These are phyloP conservation scores for Acacia confusa DNA, from an alignment of 306 rosid genomes.

Conservation along the genomic window DNA sequence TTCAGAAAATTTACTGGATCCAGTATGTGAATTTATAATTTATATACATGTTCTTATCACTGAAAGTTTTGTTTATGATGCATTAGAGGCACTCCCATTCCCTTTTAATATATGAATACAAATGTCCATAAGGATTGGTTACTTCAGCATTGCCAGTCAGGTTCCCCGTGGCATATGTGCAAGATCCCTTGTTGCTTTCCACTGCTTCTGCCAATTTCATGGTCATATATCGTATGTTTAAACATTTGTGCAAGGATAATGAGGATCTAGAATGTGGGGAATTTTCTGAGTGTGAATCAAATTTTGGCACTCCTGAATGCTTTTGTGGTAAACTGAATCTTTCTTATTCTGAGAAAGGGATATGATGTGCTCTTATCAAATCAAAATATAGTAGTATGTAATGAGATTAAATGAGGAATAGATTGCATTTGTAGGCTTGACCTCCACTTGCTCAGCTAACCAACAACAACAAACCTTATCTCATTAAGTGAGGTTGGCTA, in stretches of 20 bases:
- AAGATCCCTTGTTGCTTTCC: not conserved
- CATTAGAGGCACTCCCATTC: not conserved
- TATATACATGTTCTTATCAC: not conserved
- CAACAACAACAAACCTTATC: not conserved
- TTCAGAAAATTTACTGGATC: constrained; percentile 6
- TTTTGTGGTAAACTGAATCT: constrained; percentile 14
- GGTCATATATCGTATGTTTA: not conserved
- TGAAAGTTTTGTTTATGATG: not conserved
- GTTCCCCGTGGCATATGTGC: too few relatives aligned
- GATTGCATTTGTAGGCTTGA: constrained; percentile 20
- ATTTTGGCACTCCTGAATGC: not conserved
- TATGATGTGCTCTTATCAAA: constrained; percentile 12
- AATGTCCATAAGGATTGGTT: not conserved
- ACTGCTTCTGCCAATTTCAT: not conserved
- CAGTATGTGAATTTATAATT: not conserved
- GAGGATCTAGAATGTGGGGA: constrained; percentile 17
- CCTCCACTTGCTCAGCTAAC: constrained; percentile 13
- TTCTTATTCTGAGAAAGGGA: constrained; percentile 21
- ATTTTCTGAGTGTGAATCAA: not conserved
- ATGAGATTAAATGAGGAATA: constrained; percentile 17
- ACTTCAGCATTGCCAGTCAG: not conserved
- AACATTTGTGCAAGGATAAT: not conserved
- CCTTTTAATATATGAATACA: not conserved
- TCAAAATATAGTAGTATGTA: constrained; percentile 12
- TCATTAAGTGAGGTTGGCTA: too few relatives aligned